Percentiles rank a stretch among this genome's conserved stretches.
These are phyloP conservation scores for Brassica nigra DNA, from an alignment of 345 rosid genomes.

Conservation along the genomic window DNA sequence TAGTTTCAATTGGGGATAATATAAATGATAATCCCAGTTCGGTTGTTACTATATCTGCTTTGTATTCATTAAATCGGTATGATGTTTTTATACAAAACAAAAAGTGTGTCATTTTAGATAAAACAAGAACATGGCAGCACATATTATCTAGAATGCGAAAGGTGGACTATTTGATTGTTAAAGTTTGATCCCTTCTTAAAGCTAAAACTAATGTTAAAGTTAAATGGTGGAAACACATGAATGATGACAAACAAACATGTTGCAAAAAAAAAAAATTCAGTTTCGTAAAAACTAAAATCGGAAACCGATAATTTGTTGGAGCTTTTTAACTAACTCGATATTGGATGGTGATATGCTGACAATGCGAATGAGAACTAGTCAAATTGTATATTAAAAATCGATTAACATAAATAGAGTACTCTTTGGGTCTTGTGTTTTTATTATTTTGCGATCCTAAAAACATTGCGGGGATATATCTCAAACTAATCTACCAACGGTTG, in stretches of 20 bases:
- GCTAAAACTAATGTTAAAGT: background rate
- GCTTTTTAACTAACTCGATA: background rate
- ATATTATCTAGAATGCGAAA: too few species aligned
- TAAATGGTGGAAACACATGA: background rate
- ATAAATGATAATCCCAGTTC: background rate
- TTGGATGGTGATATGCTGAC: background rate
- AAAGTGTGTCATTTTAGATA: too few species aligned
- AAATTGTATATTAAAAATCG: background rate
- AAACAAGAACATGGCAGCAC: too few species aligned
- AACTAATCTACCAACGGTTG: background rate
- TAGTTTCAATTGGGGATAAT: background rate
- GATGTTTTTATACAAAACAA: too few species aligned
- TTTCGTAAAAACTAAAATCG: background rate
- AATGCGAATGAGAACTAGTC: background rate
- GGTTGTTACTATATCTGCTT: background rate
- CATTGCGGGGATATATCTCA: conserved; percentile 3
- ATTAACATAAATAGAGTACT: background rate
- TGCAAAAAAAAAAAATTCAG: background rate
- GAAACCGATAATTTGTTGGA: background rate
- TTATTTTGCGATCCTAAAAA: background rate
- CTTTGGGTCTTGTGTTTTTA: background rate
- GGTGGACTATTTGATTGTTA: too few species aligned
- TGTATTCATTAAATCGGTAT: background rate
- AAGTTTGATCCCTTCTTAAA: too few species aligned
- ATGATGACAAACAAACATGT: background rate